phyloP scores from a whole-genome alignment of 345 rosid species.

The Lagerstroemia speciosa region DNA sequence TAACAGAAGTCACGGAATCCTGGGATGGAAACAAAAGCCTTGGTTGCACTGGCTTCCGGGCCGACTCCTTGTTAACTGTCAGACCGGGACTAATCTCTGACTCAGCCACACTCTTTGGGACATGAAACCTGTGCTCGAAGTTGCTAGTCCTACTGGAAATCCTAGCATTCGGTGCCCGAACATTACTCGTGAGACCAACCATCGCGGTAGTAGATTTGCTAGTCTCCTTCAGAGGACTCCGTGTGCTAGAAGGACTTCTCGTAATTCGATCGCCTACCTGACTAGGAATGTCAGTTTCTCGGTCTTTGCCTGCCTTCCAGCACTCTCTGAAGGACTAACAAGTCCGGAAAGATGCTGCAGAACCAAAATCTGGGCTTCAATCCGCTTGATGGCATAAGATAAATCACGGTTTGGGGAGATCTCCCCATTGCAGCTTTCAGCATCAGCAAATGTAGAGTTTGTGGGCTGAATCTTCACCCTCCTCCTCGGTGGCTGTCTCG shows the following conservation, averaged over 20 bases:
- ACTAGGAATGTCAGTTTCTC: neutral
- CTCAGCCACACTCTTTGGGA: neutral
- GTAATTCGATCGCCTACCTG: neutral
- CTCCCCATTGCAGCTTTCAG: neutral
- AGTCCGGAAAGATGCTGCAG: conserved; percentile 15
- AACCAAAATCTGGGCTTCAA: conserved; percentile 32
- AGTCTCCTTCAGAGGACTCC: neutral
- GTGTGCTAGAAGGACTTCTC: neutral
- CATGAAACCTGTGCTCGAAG: neutral
- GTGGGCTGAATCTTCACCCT: neutral
- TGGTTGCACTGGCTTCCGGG: neutral
- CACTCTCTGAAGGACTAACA: neutral
- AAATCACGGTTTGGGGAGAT: conserved; percentile 10
- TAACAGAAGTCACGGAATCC: neutral
- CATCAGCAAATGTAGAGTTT: neutral
- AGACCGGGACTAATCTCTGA: neutral
- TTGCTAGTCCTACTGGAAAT: neutral
- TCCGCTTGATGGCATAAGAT: conserved; percentile 23
- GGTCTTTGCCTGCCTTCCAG: neutral
- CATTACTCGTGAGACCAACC: neutral
- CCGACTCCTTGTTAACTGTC: neutral
- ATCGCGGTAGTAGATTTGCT: neutral
- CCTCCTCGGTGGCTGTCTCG: neutral
- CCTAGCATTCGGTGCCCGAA: neutral
- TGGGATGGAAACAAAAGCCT: neutral